phyloP scores from a whole-genome alignment of 345 rosid genomes.

The Hibiscus syriacus region DNA sequence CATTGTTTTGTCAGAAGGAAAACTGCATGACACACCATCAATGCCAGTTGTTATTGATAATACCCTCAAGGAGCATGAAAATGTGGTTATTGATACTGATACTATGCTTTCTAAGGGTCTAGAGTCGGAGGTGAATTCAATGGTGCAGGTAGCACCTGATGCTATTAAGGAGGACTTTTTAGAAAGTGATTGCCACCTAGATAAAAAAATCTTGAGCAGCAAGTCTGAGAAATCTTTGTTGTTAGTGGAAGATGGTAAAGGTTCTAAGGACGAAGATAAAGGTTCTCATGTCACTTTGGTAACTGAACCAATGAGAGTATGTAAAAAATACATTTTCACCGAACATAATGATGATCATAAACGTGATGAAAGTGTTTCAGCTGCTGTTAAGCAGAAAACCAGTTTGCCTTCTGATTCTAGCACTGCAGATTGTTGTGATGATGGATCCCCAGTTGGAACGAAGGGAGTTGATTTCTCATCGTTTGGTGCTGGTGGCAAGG shows the following conservation, averaged over 20 bases:
- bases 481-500: slow-evolving; percentile 16
- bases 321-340: slow-evolving; percentile 13
- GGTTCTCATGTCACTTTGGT: slow-evolving; percentile 15
- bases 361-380: slow-evolving; percentile 12
- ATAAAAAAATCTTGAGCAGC: slow-evolving; percentile 10
- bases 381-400: slow-evolving; percentile 19
- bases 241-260: slow-evolving; percentile 17
- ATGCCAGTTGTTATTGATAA: slow-evolving; percentile 13
- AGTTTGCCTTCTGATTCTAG: slow-evolving; percentile 25
- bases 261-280: slow-evolving; percentile 21
- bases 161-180: slow-evolving; percentile 16
- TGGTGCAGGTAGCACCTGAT: slow-evolving; percentile 14
- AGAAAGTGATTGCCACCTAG: slow-evolving; percentile 19
- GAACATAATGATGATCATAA: slow-evolving; percentile 19
- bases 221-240: slow-evolving; percentile 22
- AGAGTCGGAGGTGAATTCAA: slow-evolving; percentile 17
- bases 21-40: slow-evolving; percentile 9
- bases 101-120: slow-evolving; percentile 10
- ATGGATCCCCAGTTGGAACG: slow-evolving; percentile 15
- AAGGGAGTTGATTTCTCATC: slow-evolving; percentile 20
- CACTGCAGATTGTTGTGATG: slow-evolving; percentile 16
- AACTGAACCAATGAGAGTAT: slow-evolving; percentile 19
- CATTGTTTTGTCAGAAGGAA: slow-evolving; percentile 13
- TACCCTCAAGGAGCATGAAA: slow-evolving; percentile 15
- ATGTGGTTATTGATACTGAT: slow-evolving; percentile 18